These are phyloP conservation scores for Leccinum subgranulosum DNA, from an alignment of 768 basidiomycete genomes.

Conservation along the genomic window DNA sequence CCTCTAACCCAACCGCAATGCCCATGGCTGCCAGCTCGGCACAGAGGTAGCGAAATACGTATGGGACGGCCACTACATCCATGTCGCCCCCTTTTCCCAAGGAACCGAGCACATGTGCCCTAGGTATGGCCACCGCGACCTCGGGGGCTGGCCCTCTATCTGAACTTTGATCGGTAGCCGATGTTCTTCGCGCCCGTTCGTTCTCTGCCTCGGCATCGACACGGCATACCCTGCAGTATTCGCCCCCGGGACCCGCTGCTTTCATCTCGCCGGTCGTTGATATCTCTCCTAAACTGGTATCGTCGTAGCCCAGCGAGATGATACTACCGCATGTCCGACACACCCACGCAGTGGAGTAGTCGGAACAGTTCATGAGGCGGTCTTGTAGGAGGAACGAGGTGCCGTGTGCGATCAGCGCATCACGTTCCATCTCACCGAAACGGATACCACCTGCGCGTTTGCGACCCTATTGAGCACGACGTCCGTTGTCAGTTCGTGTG, in stretches of 20 bases:
- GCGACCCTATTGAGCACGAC: conserved; percentile 62
- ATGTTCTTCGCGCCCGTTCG: conserved; percentile 53
- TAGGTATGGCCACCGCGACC: conserved; percentile 62
- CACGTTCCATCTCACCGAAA: conserved; percentile 99
- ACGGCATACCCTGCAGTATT: conserved; percentile 95
- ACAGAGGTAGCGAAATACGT: conserved; percentile 91
- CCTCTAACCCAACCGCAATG: conserved; percentile 83
- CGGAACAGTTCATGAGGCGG: conserved; percentile 98
- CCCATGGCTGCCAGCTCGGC: conserved; percentile 99
- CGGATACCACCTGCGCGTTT: conserved; percentile 99
- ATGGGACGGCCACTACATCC: conserved; percentile 94
- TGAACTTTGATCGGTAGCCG: conserved; percentile 53
- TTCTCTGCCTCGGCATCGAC: conserved; percentile 63
- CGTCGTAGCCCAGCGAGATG: conserved; percentile 94
- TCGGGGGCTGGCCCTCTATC: conserved; percentile 43
- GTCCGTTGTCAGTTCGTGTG: neutral
- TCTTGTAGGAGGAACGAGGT: conserved; percentile 98
- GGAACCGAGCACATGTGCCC: conserved; percentile 60
- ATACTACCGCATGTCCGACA: conserved; percentile 95
- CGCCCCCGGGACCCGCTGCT: conserved; percentile 74
- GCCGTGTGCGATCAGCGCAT: conserved; percentile 97
- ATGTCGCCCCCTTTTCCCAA: conserved; percentile 73
- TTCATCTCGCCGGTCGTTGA: conserved; percentile 48
- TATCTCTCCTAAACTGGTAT: conserved; percentile 68
- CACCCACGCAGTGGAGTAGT: conserved; percentile 99